Conservation (phyloP, 768 basidiomycete species). For the Leccinum boreale region DNA sequence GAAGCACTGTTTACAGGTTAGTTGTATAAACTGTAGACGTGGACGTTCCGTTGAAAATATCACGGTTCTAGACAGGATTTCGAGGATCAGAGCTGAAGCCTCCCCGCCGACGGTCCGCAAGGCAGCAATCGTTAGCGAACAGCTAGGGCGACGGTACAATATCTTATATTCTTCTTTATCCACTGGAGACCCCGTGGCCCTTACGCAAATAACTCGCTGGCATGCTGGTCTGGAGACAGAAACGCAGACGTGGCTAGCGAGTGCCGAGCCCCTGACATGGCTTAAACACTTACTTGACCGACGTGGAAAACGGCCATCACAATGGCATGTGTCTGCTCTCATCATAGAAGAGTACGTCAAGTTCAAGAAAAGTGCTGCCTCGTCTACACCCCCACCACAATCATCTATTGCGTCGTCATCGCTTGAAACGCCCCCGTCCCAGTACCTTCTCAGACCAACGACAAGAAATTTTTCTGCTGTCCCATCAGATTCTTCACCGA, state of each 20-base stretch:
- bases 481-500: slow-evolving; percentile 39
- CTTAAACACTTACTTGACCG: slow-evolving; percentile 61
- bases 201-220: slow-evolving; percentile 58
- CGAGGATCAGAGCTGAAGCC: slow-evolving; percentile 46
- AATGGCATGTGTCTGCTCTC: slow-evolving; percentile 66
- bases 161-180: slow-evolving; percentile 44
- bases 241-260: slow-evolving; percentile 53
- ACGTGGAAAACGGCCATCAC: slow-evolving; percentile 40
- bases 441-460: slow-evolving; percentile 9
- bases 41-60: background rate
- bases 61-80: slow-evolving; percentile 49
- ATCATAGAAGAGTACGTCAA: slow-evolving; percentile 65
- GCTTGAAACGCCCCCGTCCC: slow-evolving; percentile 10
- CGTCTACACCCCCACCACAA: slow-evolving; percentile 13
- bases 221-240: slow-evolving; percentile 46
- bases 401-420: slow-evolving; percentile 15
- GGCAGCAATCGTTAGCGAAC: slow-evolving; percentile 60
- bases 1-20: slow-evolving; percentile 56
- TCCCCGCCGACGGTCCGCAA: slow-evolving; percentile 58
- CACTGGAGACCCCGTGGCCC: slow-evolving; percentile 36
- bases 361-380: slow-evolving; percentile 31
- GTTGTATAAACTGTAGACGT: slow-evolving; percentile 8
- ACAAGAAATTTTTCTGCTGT: slow-evolving; percentile 27
- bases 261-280: slow-evolving; percentile 72
- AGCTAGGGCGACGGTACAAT: slow-evolving; percentile 62